Evolutionary conservation across 2,329 filamentous ascomycete genomes (phyloP).

Genomic region (Thelonectria discophora): DNA sequence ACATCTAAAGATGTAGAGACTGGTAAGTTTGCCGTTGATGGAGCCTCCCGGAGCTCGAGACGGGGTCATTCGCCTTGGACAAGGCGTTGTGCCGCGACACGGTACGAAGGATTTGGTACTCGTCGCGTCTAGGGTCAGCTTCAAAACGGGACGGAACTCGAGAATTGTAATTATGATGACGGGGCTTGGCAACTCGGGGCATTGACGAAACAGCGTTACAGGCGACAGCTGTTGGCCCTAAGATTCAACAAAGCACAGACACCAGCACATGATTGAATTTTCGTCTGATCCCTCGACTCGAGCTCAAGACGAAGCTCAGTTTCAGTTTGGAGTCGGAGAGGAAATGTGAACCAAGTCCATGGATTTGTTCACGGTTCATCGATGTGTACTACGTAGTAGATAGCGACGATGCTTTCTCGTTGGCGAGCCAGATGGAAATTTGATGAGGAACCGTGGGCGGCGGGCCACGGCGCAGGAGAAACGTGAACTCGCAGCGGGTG

Average conservation of each 20-base stretch:
- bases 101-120: constrained; percentile 1
- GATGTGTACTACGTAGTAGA: neutral
- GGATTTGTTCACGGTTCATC: neutral
- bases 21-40: constrained; percentile 19
- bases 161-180: constrained; percentile 15
- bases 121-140: constrained; percentile 6
- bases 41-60: constrained; percentile 30
- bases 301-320: constrained; percentile 18
- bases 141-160: constrained; percentile 11
- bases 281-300: constrained; percentile 16
- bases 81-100: constrained; percentile 8
- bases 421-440: neutral
- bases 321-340: constrained; percentile 13
- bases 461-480: constrained; percentile 4
- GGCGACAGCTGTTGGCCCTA: constrained; percentile 3
- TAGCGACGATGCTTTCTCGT: neutral
- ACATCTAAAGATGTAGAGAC: constrained; percentile 12
- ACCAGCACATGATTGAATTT: constrained; percentile 7
- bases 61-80: constrained; percentile 29
- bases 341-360: neutral
- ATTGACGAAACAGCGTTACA: constrained; percentile 16
- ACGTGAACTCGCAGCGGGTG: constrained; percentile 11
- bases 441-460: neutral
- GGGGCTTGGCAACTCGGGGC: constrained; percentile 14
- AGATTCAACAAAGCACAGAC: constrained; percentile 7